Evolutionary conservation across 2,329 filamentous ascomycete species (phyloP).

Genomic region (Lasiodiplodia citricola): DNA sequence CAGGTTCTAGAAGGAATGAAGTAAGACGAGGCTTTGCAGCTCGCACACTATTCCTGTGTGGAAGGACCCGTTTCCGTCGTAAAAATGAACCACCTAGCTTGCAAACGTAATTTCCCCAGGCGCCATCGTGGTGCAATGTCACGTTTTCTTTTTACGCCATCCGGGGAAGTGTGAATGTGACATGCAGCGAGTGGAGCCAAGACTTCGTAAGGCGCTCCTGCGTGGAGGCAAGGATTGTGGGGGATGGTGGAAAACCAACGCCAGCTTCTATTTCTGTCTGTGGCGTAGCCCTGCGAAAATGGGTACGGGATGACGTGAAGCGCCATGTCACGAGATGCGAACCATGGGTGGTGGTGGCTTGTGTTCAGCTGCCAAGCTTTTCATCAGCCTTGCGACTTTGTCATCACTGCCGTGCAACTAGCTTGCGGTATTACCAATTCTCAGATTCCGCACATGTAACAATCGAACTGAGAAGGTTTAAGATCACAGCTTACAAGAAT

Average conservation of each 20-base stretch:
- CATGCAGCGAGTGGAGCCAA: not conserved
- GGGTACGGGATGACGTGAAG: slow-evolving; percentile 4
- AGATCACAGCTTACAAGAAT: not conserved
- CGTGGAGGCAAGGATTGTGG: not conserved
- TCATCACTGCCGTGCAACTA: not conserved
- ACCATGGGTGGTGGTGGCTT: slow-evolving; percentile 1
- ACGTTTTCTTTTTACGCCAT: not conserved
- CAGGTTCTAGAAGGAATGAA: not conserved
- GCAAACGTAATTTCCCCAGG: not conserved
- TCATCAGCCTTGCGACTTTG: slow-evolving; percentile 6
- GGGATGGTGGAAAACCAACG: not conserved
- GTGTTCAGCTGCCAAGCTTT: slow-evolving; percentile 16
- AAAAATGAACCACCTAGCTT: not conserved
- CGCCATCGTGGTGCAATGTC: not conserved
- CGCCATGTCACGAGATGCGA: not conserved
- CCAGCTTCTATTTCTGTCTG: slow-evolving; percentile 10
- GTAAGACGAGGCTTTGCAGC: slow-evolving; percentile 11
- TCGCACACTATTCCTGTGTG: not conserved
- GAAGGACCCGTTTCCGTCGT: not conserved
- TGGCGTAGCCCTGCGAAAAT: not conserved
- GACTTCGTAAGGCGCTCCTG: not conserved
- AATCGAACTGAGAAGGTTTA: not conserved
- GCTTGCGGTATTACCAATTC: not conserved
- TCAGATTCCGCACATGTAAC: not conserved
- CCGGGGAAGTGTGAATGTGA: not conserved